These are phyloP conservation scores for Eimeria zaria DNA, from an alignment of 169 alveolate genomes.

Conservation along the genomic window DNA sequence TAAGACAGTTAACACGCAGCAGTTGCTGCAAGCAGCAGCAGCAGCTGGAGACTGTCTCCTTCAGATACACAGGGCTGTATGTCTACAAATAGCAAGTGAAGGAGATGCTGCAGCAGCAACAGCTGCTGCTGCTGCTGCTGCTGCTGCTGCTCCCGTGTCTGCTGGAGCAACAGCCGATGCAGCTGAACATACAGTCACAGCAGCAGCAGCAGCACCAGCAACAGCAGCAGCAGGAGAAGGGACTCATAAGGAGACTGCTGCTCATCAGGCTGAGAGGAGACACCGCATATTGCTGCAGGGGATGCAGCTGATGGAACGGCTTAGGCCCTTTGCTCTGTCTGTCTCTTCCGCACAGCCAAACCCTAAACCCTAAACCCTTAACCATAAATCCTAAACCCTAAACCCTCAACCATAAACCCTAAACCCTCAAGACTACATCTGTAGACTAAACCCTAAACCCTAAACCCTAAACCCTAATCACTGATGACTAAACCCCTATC, in stretches of 20 bases:
- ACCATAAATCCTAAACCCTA: neutral
- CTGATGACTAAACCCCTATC: neutral
- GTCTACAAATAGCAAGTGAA: neutral
- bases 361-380: neutral
- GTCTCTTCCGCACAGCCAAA: neutral
- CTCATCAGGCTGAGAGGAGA: conserved; percentile 5
- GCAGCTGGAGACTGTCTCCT: neutral
- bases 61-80: neutral
- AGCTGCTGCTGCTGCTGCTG: neutral
- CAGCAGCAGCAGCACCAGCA: conserved; percentile 25
- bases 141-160: no score
- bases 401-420: neutral
- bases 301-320: neutral
- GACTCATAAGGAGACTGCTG: neutral
- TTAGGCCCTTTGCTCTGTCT: neutral
- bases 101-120: neutral
- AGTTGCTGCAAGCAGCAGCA: neutral
- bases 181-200: neutral
- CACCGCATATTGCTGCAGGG: neutral
- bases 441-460: neutral
- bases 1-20: neutral
- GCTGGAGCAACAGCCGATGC: neutral
- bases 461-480: neutral
- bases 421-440: neutral
- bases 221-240: neutral